These are phyloP conservation scores for Trichoderma semiorbis DNA, from an alignment of 2,329 filamentous ascomycete genomes.

Conservation along the genomic window DNA sequence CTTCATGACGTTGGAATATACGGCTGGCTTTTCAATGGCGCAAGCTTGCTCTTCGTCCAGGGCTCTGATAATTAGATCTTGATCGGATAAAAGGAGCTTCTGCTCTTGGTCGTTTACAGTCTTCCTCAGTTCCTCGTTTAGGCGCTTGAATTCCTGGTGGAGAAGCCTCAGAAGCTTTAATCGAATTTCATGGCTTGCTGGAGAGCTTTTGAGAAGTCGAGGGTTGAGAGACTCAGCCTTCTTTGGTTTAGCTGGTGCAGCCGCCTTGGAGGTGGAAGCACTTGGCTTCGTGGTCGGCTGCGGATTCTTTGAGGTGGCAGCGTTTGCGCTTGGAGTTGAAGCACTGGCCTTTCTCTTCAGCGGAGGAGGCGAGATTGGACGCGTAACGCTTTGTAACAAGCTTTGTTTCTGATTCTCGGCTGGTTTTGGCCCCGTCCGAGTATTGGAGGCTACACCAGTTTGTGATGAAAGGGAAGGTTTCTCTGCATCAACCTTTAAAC, in stretches of 20 bases:
- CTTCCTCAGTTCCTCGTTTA: constrained; percentile 62
- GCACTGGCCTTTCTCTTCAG: constrained; percentile 27
- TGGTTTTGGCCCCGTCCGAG: background rate
- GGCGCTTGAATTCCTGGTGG: constrained; percentile 61
- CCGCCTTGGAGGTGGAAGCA: constrained; percentile 19
- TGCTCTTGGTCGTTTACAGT: constrained; percentile 47
- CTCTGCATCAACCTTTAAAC: constrained; percentile 27
- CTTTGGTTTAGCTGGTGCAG: constrained; percentile 22
- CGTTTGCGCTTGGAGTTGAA: constrained; percentile 11
- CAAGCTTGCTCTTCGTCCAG: constrained; percentile 76
- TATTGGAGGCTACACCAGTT: background rate
- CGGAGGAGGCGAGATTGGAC: constrained; percentile 35
- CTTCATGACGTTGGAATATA: constrained; percentile 84
- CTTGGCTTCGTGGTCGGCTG: background rate
- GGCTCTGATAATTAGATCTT: constrained; percentile 64
- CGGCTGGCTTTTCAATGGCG: constrained; percentile 61
- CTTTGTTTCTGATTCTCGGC: background rate
- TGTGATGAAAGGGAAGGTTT: background rate
- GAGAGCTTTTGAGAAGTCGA: constrained; percentile 56
- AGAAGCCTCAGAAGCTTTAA: constrained; percentile 59
- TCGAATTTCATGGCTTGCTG: constrained; percentile 55
- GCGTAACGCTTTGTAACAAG: constrained; percentile 25
- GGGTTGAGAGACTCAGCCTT: constrained; percentile 61
- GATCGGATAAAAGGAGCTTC: constrained; percentile 55
- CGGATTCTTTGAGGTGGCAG: constrained; percentile 17